Evolutionary conservation across 192 early-diverging fungal species (phyloP).

Genomic region (Mortierella alpina): DNA sequence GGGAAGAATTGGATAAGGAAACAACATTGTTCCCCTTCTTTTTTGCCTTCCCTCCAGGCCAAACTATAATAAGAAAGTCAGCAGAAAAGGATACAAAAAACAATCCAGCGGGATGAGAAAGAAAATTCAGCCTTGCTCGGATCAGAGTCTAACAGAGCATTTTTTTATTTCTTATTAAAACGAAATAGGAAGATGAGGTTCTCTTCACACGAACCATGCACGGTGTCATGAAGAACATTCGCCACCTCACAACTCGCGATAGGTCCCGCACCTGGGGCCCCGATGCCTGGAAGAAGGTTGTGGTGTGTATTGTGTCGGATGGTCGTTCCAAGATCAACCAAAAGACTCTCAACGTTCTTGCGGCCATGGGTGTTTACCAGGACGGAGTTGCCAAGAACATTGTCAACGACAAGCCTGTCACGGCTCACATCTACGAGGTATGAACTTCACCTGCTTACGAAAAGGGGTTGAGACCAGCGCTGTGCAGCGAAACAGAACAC

Average conservation of each 20-base stretch:
- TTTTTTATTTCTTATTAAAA: background rate
- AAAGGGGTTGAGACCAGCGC: no score
- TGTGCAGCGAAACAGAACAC: no score
- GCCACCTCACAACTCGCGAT: conserved; percentile 83
- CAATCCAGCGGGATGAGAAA: background rate
- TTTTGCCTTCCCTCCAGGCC: background rate
- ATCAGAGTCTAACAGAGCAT: background rate
- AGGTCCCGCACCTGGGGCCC: conserved; percentile 80
- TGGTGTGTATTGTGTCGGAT: conserved; percentile 85
- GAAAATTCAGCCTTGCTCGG: background rate
- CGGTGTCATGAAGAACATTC: conserved; percentile 91
- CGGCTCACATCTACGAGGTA: conserved; percentile 75
- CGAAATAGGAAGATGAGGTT: conserved; percentile 83
- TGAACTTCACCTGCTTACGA: no score
- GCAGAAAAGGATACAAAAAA: conserved; percentile 8
- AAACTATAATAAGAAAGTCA: conserved; percentile 10
- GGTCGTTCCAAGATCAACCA: conserved; percentile 82
- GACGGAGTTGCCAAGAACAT: conserved; percentile 77
- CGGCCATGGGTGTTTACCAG: conserved; percentile 86
- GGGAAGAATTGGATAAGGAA: background rate
- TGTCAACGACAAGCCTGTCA: conserved; percentile 72
- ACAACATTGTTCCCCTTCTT: conserved; percentile 3
- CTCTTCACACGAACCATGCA: conserved; percentile 91
- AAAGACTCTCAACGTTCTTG: conserved; percentile 75
- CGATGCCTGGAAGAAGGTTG: conserved; percentile 87